Base-by-base conservation (phyloP, 108 stramenopile species). In the Skeletonema costatum region DNA sequence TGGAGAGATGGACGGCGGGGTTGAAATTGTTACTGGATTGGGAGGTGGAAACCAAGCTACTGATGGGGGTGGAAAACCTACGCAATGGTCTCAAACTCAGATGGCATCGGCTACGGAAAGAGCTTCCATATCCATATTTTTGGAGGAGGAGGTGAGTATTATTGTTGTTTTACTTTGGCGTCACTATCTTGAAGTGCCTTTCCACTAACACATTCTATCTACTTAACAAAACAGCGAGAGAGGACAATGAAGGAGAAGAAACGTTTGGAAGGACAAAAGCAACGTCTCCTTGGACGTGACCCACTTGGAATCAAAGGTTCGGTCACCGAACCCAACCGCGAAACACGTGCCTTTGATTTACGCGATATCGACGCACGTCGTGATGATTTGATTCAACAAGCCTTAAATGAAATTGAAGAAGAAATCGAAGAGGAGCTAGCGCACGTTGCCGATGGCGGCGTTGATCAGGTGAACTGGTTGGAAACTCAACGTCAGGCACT, bases 401-500 rank as follows among this genome's bases (percentile, higher is more conserved):
- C 87, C 0, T 71, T 96, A 46, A 41, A 81, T 14, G 87, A 93
- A 32, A 68, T 88, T n/a, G 87, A 86, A 56, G 71, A 65, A 21
- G 78, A 80, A 29, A 81, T 85, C 14, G 74, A 76, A 32, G 80
- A 85, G 42, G 91, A 91, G 80, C 44, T 88, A 30, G 73, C 87
- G 13, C 62, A 42, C 64, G 74, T 72, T n/a, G 65, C 39, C 41
- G 66, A 82, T 36, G 69, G 78, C 60, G 87, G 80, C 16, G 87
- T 89, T 39, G 90, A 92, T 63, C 68, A 65, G 38, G 63, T 91
- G 12, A 82, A 64, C 60, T 87, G 67, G 79, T 73, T 71, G 41
- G 88, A 87, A 38, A 84, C 92, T 41, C 88, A 92, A 62, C 87
- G 92, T 70, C 91, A 92, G 68, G 81, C 88, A 21, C 71, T 96